Conservation (phyloP, 176 grass and related monocot species). For the Aegilops sharonensis region DNA sequence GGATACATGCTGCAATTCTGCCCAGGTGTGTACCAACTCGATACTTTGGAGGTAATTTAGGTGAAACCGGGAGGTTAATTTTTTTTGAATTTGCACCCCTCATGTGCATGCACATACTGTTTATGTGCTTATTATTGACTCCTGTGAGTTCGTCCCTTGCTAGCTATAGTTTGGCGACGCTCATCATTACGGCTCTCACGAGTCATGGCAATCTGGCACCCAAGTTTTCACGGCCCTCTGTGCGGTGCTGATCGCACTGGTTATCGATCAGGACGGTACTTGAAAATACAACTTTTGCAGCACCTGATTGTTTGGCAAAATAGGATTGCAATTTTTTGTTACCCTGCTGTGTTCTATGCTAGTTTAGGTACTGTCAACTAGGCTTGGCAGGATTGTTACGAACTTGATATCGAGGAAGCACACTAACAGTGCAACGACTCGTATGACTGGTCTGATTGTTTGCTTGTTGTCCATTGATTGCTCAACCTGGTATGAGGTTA, state of each 20-base stretch:
- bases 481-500: not conserved
- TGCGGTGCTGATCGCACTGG: too few species aligned
- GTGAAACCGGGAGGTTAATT: too few species aligned
- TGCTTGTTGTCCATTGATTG: not conserved
- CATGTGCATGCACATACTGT: not conserved
- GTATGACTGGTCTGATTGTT: conserved; percentile 27
- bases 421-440: conserved; percentile 84
- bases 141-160: not conserved
- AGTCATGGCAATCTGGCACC: too few species aligned
- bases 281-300: too few species aligned
- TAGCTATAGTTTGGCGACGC: too few species aligned
- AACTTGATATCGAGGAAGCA: conserved; percentile 98
- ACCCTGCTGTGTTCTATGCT: not conserved
- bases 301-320: not conserved
- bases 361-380: conserved; percentile 36
- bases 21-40: too few species aligned
- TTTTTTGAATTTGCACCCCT: too few species aligned
- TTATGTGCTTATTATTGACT: not conserved
- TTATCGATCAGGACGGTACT: too few species aligned
- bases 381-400: conserved; percentile 77
- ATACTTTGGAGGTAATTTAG: too few species aligned
- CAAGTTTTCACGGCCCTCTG: too few species aligned
- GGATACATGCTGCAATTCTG: too few species aligned
- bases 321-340: not conserved
- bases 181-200: too few species aligned